Conservation (phyloP, 306 rosid species). For the Carpinus fangiana region DNA sequence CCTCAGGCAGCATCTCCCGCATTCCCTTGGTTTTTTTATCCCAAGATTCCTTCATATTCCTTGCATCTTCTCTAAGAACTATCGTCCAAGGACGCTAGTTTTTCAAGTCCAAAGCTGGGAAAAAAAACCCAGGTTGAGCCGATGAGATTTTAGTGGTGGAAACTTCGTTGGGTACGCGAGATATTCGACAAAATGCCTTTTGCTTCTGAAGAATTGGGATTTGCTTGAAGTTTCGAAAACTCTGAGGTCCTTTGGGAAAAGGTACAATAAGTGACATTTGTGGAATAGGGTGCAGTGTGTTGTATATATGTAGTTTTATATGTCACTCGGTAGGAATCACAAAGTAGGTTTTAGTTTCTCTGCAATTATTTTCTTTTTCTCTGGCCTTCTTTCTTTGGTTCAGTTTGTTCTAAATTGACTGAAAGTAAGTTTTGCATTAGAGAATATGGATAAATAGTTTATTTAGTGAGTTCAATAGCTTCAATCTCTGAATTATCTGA, state of each 20-base stretch:
- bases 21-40: conserved; percentile 30
- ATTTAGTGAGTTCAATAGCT: neutral
- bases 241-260: neutral
- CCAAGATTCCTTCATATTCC: conserved; percentile 31
- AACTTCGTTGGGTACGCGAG: conserved; percentile 15
- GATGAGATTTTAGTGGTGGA: neutral
- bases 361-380: neutral
- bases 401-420: neutral
- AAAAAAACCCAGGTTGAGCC: neutral
- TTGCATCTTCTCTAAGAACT: neutral
- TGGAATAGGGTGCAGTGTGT: neutral
- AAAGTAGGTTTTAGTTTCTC: neutral
- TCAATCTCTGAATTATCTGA: neutral
- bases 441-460: neutral
- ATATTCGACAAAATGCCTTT: conserved; percentile 21
- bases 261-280: conserved; percentile 13
- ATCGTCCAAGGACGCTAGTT: neutral
- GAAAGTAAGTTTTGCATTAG: neutral
- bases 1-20: conserved; percentile 37
- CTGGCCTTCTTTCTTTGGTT: neutral
- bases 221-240: neutral
- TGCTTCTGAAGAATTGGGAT: neutral
- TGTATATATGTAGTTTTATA: neutral
- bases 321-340: neutral
- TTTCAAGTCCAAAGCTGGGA: conserved; percentile 9